A percentile compares a stretch with the other conserved stretches of the same genome.
Conservation (phyloP, 2,329 filamentous ascomycete genomes). For the Pyrenophora tritici-repentis region DNA sequence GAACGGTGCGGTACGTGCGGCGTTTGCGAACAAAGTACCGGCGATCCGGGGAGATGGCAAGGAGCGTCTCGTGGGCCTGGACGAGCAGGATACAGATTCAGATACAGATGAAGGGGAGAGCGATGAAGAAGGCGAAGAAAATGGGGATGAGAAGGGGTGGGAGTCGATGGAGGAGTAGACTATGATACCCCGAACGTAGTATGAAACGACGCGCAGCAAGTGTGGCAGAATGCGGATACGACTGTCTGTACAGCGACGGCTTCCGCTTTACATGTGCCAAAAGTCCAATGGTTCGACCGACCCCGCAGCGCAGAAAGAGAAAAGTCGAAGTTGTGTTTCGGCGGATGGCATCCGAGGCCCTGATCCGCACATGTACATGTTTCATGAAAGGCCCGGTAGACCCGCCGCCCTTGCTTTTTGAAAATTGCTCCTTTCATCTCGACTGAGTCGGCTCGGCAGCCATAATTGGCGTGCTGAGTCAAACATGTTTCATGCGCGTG, state of each 20-base stretch:
- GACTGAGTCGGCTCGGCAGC: conserved; percentile 2
- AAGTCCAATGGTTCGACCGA: conserved; percentile 4
- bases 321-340: conserved; percentile 1
- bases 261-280: not conserved
- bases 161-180: conserved; percentile 50
- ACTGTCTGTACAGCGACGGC: not conserved
- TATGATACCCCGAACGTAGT: conserved; percentile 22
- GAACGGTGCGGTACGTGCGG: conserved; percentile 81
- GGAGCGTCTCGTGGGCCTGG: conserved; percentile 78
- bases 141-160: conserved; percentile 43
- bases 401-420: conserved; percentile 10
- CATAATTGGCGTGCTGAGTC: not conserved
- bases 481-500: not conserved
- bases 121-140: conserved; percentile 48
- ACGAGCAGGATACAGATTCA: conserved; percentile 67
- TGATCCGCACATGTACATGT: conserved; percentile 5
- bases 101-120: conserved; percentile 58
- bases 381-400: conserved; percentile 18
- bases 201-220: not conserved
- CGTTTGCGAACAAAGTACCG: conserved; percentile 75
- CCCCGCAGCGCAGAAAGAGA: not conserved
- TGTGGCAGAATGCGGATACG: not conserved
- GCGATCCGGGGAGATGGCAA: conserved; percentile 64
- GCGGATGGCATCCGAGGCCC: not conserved
- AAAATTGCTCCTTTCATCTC: conserved; percentile 21